phyloP scores from a whole-genome alignment of 208 protist genomes.

The Acanthamoeba triangularis region DNA sequence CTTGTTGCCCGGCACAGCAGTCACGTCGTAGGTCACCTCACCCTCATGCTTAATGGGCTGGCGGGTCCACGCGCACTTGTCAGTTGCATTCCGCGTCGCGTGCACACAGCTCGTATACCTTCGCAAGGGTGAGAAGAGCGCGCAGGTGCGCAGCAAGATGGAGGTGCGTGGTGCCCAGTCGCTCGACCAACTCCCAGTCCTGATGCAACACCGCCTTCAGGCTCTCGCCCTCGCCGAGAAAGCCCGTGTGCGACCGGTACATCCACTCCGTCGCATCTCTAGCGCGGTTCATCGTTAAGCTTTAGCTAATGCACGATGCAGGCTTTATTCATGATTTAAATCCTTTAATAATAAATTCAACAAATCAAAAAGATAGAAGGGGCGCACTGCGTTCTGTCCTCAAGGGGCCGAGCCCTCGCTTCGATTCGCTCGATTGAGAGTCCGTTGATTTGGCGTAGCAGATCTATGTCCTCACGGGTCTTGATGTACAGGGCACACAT shows the following conservation, averaged over 20 bases:
- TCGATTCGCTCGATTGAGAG: slow-evolving; percentile 2
- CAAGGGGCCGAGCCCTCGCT: background rate
- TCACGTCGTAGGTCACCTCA: slow-evolving; percentile 20
- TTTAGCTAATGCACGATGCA: background rate
- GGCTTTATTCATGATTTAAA: no score
- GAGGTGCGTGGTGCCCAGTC: background rate
- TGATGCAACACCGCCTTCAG: background rate
- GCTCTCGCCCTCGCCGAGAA: slow-evolving; percentile 23
- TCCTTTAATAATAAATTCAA: background rate
- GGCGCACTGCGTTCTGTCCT: slow-evolving; percentile 48
- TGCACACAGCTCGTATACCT: background rate
- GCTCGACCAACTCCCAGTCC: slow-evolving; percentile 11
- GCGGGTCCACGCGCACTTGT: background rate
- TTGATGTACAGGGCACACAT: no score
- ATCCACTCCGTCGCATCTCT: slow-evolving; percentile 27
- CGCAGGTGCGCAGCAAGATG: slow-evolving; percentile 13
- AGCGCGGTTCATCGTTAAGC: background rate
- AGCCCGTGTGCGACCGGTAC: slow-evolving; percentile 44
- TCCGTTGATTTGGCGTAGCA: background rate
- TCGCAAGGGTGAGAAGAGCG: background rate
- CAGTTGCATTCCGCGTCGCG: background rate
- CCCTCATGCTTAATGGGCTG: slow-evolving; percentile 26
- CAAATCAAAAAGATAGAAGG: background rate
- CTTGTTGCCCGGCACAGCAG: background rate
- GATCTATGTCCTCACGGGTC: background rate